Evolutionary conservation across 805 yeast species (phyloP).

Genomic region (Wickerhamomyces chambardii): DNA sequence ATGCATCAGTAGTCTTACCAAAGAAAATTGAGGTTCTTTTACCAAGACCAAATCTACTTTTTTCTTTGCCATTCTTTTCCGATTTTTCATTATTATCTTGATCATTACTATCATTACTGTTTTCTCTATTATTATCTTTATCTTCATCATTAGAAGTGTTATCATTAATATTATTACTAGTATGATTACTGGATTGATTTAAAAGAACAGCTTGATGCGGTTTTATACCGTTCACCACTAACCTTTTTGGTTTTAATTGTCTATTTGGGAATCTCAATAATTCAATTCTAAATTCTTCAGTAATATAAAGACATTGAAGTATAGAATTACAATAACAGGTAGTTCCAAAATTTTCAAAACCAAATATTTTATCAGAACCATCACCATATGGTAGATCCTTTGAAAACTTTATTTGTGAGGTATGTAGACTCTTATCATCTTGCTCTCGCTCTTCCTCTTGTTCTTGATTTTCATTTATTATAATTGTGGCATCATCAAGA

Average conservation of each 20-base stretch:
- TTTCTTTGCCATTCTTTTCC: constrained; percentile 5
- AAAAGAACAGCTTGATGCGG: no score
- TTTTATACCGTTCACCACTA: constrained; percentile 28
- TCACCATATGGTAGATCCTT: constrained; percentile 44
- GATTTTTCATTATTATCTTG: no score
- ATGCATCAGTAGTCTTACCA: constrained; percentile 11
- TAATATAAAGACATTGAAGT: constrained; percentile 76
- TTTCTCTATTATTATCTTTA: no score
- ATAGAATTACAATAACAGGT: constrained; percentile 95
- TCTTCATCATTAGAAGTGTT: constrained; percentile 3
- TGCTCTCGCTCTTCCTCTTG: no score
- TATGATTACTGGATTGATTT: neutral
- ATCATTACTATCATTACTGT: no score
- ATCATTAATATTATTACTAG: constrained; percentile 2
- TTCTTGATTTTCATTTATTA: no score
- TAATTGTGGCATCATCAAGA: no score
- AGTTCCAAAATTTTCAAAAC: constrained; percentile 81
- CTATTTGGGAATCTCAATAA: constrained; percentile 39
- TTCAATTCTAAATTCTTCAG: constrained; percentile 55
- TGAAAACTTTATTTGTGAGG: no score
- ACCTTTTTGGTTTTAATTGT: constrained; percentile 28
- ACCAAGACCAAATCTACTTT: constrained; percentile 7
- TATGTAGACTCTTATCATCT: no score
- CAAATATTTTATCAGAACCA: constrained; percentile 63
- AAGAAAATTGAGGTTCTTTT: constrained; percentile 21